Base-by-base conservation (phyloP, 1,284 basidiomycete genomes). In the Apiotrichum montevideense region DNA sequence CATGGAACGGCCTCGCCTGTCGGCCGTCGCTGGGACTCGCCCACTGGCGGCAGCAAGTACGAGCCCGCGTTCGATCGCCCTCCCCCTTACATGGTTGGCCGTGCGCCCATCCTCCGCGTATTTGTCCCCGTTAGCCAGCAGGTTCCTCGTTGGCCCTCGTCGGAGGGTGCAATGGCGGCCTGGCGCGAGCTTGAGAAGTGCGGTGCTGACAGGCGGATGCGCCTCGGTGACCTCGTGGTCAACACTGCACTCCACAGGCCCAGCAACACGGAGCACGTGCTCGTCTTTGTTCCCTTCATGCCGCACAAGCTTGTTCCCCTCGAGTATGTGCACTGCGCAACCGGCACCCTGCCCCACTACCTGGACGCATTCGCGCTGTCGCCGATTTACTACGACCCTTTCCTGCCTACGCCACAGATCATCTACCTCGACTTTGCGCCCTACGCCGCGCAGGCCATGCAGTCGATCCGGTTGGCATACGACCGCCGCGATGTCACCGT, bases 341-440 rank as follows among this genome's bases (percentile, higher is more conserved):
- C 63, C 4, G 72, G 73, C 1, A 71, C 76, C 61, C 66, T 77
- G 6, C 77, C 77, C 13, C 61, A 64, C 13, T 71, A 70, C 54
- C 52, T 77, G 44, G 68, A 77, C 57, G 71, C 69, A 7, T 73
- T 78, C 58, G 51, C 66, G n/a, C 54, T 76, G 7, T 70, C 76
- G 14, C 77, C 77, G n/a, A 71, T 72, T 1, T 77, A 77, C 63
- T 76, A 75, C 57, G 70, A 74, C 58, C 69, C 73, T 6, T 70
- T 77, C 56, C 64, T 78, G 4, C 68, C 75, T 0, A 48, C 63
- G 3, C 74, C 76, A 21, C 71, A 74, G 57, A 68, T 77, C 50
- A 51, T 78, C 51, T 71, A 67, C 59, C 69, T 77, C 56, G 70
- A 77, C 57, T 66, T 78, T 40, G 57, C 63, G 9, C 75, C 73